phyloP scores from a whole-genome alignment of 2,329 filamentous ascomycete genomes.

The Acrodontium crateriforme region DNA sequence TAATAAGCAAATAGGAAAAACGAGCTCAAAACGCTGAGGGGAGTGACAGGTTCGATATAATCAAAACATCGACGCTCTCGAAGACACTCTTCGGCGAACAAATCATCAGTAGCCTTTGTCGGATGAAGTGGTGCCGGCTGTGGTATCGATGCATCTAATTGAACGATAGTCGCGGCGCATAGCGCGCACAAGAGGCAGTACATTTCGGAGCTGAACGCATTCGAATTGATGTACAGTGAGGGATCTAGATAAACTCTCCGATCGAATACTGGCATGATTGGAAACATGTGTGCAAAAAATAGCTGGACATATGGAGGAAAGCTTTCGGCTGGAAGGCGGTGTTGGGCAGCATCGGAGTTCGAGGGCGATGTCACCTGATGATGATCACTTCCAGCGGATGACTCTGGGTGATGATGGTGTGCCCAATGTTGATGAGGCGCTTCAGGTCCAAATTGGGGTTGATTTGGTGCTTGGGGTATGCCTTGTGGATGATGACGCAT shows the following conservation, averaged over 20 bases:
- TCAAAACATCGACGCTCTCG: slow-evolving; percentile 19
- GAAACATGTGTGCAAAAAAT: slow-evolving; percentile 24
- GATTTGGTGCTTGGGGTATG: slow-evolving; percentile 4
- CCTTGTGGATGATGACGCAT: slow-evolving; percentile 6
- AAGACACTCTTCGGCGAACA: slow-evolving; percentile 22
- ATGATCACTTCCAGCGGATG: slow-evolving; percentile 11
- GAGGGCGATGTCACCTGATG: slow-evolving; percentile 10
- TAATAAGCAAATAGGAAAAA: slow-evolving; percentile 25
- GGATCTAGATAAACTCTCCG: slow-evolving; percentile 17
- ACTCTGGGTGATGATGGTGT: slow-evolving; percentile 5
- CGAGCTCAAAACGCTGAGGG: slow-evolving; percentile 21
- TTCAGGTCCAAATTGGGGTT: slow-evolving; percentile 4
- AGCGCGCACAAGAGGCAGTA: slow-evolving; percentile 22
- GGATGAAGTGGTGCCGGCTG: slow-evolving; percentile 15
- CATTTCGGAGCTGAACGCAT: slow-evolving; percentile 13
- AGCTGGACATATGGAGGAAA: slow-evolving; percentile 22
- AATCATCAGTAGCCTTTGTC: slow-evolving; percentile 13
- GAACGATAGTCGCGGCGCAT: slow-evolving; percentile 21
- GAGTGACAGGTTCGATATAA: slow-evolving; percentile 17
- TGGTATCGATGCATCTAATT: slow-evolving; percentile 20
- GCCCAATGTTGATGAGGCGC: slow-evolving; percentile 8
- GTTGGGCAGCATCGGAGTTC: slow-evolving; percentile 8
- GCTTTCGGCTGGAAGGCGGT: slow-evolving; percentile 13
- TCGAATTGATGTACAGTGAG: slow-evolving; percentile 12
- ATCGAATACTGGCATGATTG: slow-evolving; percentile 24